These are phyloP conservation scores for Septoria petroselini DNA, from an alignment of 2,329 filamentous ascomycete species.

Conservation along the genomic window DNA sequence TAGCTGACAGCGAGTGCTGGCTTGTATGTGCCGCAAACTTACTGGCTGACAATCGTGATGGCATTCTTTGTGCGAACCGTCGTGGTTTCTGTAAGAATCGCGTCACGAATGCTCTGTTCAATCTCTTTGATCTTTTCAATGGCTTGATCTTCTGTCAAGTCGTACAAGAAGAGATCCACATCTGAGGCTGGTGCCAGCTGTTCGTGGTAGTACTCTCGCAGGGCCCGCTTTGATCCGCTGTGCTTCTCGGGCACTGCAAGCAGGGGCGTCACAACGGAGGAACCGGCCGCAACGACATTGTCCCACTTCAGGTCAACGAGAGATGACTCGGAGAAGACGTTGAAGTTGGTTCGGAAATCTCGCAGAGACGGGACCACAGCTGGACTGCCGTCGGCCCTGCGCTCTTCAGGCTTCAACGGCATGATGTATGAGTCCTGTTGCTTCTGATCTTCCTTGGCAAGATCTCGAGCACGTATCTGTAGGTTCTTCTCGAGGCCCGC, in stretches of 20 bases:
- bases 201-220: slow-evolving; percentile 69
- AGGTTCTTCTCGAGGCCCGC: slow-evolving; percentile 53
- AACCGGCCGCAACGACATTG: slow-evolving; percentile 78
- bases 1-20: background rate
- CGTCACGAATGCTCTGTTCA: slow-evolving; percentile 69
- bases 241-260: slow-evolving; percentile 59
- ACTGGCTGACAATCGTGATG: slow-evolving; percentile 79
- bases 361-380: slow-evolving; percentile 65
- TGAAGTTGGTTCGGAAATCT: slow-evolving; percentile 76
- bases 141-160: slow-evolving; percentile 70
- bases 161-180: slow-evolving; percentile 83
- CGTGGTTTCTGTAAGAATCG: slow-evolving; percentile 77
- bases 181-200: slow-evolving; percentile 78
- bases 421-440: slow-evolving; percentile 68
- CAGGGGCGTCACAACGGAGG: slow-evolving; percentile 74
- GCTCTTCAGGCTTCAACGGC: slow-evolving; percentile 59
- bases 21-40: slow-evolving; percentile 38
- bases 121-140: slow-evolving; percentile 82
- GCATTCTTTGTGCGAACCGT: slow-evolving; percentile 83
- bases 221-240: slow-evolving; percentile 41
- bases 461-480: slow-evolving; percentile 60
- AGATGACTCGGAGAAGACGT: slow-evolving; percentile 75
- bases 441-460: slow-evolving; percentile 56
- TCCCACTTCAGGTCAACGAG: slow-evolving; percentile 74
- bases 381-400: slow-evolving; percentile 60